Base-by-base conservation (phyloP, 75 land plant genomes). In the Cunninghamia lanceolata region DNA sequence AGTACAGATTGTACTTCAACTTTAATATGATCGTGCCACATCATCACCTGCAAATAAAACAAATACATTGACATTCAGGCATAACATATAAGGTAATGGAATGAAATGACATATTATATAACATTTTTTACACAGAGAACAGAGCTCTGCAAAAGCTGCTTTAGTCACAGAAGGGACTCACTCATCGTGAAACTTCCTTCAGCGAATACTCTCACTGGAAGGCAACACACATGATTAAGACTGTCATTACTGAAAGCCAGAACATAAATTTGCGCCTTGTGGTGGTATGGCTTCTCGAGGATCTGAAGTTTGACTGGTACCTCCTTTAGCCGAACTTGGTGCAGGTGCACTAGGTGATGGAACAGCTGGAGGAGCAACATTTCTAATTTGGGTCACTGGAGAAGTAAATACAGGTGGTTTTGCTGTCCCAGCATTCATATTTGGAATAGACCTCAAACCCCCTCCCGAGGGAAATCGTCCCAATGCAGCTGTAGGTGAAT, bases 21-120 rank as follows among this genome's bases (percentile, higher is more conserved):
- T 80, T 43, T 47, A 80, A 80, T 30, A 25, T 28, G 52, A n/a
- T 80, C 50, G n/a, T 17, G 50, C 14, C 82, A 80, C 46, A 19
- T 45, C 46, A 19, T 80, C 50, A 45, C 82, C 82, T 80, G 82
- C 32, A 45, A 80, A 80, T 80, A 43, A 80, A 47, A 80, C 45
- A 14, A 80, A 43, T 45, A 25, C 4, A 73, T 38, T 32, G 15
- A 32, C 34, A 73, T 25, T 73, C 68, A 25, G 68, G 68, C n/a
- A 28, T 25, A 25, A 63, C 28, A 63, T 25, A 25, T 6, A 28
- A 63, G 8, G 30, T 73, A 73, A 13, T 13, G 3, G n/a, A 73
- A 73, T 34, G 16, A 73, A 73, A 73, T 2, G n/a, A 38, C 6
- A 28, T 10, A 19, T 80, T n/a, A n/a, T 45, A 80, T 40, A 43